phyloP scores from a whole-genome alignment of 345 rosid species.

The Citrus medica region DNA sequence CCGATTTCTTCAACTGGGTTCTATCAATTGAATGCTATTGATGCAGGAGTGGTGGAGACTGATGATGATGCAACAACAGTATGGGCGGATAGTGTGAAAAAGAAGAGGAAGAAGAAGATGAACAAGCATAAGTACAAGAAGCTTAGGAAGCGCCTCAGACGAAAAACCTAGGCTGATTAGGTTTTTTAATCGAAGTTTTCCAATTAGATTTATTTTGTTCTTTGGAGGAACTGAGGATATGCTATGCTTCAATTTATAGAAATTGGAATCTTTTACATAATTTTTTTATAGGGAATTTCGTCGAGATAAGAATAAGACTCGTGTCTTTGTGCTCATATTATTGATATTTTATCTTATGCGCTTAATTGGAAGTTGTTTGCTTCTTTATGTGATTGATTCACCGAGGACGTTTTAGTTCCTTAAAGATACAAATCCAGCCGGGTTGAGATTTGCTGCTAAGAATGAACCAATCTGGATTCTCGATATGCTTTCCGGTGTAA shows the following conservation, averaged over 20 bases:
- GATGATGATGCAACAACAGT: slow-evolving; percentile 29
- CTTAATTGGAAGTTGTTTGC: neutral
- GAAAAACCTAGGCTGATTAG: slow-evolving; percentile 34
- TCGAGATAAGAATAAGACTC: neutral
- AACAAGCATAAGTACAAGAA: slow-evolving; percentile 89
- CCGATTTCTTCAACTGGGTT: slow-evolving; percentile 24
- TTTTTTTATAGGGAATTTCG: neutral
- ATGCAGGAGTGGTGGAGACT: slow-evolving; percentile 7
- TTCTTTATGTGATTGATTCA: neutral
- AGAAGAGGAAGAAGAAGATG: slow-evolving; percentile 99
- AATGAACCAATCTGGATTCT: neutral
- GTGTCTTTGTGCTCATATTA: neutral
- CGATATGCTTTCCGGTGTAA: neutral
- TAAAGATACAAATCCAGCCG: too few species aligned
- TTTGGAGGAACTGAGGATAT: neutral
- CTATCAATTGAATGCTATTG: slow-evolving; percentile 13
- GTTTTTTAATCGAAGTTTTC: neutral
- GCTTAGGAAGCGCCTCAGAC: slow-evolving; percentile 68
- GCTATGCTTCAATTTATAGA: neutral
- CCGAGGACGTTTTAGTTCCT: neutral
- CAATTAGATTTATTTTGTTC: neutral
- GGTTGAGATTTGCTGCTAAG: neutral
- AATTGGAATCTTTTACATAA: neutral
- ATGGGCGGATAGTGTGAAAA: slow-evolving; percentile 90
- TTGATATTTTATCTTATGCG: neutral